phyloP scores from a whole-genome alignment of 352 stramenopile species.

The Phytophthora sp. region DNA sequence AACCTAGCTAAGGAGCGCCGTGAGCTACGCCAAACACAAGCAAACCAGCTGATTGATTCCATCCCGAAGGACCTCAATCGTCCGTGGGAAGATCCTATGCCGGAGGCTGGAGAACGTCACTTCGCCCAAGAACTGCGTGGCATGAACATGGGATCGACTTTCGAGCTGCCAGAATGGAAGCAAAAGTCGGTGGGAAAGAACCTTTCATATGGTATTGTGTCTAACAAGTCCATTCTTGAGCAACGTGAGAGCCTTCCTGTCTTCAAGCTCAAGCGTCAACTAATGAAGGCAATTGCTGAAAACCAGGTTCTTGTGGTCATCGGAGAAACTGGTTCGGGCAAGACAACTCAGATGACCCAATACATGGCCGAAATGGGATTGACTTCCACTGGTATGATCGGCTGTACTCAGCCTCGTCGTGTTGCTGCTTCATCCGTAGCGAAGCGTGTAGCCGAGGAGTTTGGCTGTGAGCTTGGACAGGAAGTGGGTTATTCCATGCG shows the following conservation, averaged over 20 bases:
- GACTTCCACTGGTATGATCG: constrained; percentile 96
- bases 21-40: constrained; percentile 96
- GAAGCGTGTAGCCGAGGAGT: constrained; percentile 97
- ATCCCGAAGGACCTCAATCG: constrained; percentile 99
- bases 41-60: constrained; percentile 95
- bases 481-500: constrained; percentile 94
- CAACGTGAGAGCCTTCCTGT: constrained; percentile 97
- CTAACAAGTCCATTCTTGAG: constrained; percentile 95
- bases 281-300: constrained; percentile 94
- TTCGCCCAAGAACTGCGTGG: constrained; percentile 96
- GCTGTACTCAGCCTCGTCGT: constrained; percentile 98
- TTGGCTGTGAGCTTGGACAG: constrained; percentile 93
- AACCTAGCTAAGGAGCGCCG: constrained; percentile 97
- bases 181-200: constrained; percentile 97
- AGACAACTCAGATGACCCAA: constrained; percentile 99
- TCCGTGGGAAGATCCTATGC: constrained; percentile 98
- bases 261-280: constrained; percentile 95
- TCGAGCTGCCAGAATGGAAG: constrained; percentile 97
- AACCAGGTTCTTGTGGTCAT: constrained; percentile 99
- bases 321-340: constrained; percentile 98
- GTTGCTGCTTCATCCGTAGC: constrained; percentile 98
- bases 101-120: constrained; percentile 96
- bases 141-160: constrained; percentile 91
- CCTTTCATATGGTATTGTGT: constrained; percentile 97
- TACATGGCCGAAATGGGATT: constrained; percentile 99